These are phyloP conservation scores for Nevesoporus exiguus DNA, from an alignment of 768 basidiomycete species.

Conservation along the genomic window DNA sequence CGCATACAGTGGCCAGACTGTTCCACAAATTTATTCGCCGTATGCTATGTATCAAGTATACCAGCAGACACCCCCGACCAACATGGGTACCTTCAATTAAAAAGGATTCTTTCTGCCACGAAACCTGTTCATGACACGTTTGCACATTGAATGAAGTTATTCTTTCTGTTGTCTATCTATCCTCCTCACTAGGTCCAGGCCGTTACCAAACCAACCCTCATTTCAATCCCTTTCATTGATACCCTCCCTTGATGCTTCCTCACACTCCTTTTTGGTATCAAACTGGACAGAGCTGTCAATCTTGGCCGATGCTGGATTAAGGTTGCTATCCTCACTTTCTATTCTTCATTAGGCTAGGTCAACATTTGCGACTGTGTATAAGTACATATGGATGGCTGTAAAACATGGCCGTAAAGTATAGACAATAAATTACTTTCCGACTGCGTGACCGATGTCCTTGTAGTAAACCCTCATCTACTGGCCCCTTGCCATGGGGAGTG, in stretches of 20 bases:
- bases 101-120: constrained; percentile 23
- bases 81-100: constrained; percentile 76
- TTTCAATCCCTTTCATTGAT: constrained; percentile 28
- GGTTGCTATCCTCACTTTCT: constrained; percentile 30
- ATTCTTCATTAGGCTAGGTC: constrained; percentile 31
- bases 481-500: constrained; percentile 48
- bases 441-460: background rate
- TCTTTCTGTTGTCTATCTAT: constrained; percentile 34
- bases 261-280: constrained; percentile 25
- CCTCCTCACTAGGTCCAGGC: constrained; percentile 23
- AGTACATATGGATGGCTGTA: constrained; percentile 40
- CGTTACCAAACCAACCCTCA: constrained; percentile 23
- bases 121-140: constrained; percentile 40
- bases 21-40: constrained; percentile 68
- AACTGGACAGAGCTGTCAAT: constrained; percentile 22
- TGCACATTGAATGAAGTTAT: constrained; percentile 32
- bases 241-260: constrained; percentile 23
- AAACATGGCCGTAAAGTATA: constrained; percentile 34
- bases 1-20: constrained; percentile 58
- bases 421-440: constrained; percentile 26
- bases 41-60: constrained; percentile 81
- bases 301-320: constrained; percentile 30
- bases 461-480: background rate
- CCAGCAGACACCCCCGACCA: constrained; percentile 69
- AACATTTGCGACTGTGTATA: constrained; percentile 35